Base-by-base conservation (phyloP, 257 asterid species). In the Gentiana dahurica region DNA sequence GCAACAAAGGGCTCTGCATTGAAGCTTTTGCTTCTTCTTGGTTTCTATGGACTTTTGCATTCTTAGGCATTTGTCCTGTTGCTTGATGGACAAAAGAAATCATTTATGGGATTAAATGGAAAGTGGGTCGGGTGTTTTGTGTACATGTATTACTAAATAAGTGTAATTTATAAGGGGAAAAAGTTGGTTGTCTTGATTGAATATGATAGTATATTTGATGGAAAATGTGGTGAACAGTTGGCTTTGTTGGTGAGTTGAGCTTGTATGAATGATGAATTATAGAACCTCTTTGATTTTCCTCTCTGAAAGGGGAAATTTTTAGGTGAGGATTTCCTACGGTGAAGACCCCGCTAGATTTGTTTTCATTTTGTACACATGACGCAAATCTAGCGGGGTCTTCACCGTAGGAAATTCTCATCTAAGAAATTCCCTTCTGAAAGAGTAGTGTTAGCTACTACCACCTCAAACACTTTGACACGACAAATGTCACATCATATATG, bases 1-100 rank as follows among this genome's bases (percentile, higher is more conserved):
- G 61, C 85, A 74, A 68, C 94, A 87, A 59, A 89, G 53, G 34
- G 87, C n/a, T n/a, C n/a, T n/a, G n/a, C n/a, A n/a, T 45, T 59
- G 81, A 51, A 58, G 77, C 73, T 75, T 74, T n/a, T n/a, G n/a
- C 41, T 75, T 84, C 70, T 41, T 79, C 81, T 74, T 72, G 54
- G 46, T 60, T 39, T 64, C 71, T 65, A 55, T 73, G 54, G 61
- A 62, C 65, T 68, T 69, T 58, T 66, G 81, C 93, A 76, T 80
- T 62, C 57, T 76, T 68, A 37, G 64, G 75, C 68, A 59, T 55
- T 61, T 66, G 65, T 59, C 60, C 49, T 49, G 67, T 13, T 56
- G 57, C 61, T 52, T 73, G 66, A 75, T 58, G 70, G 57, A n/a
- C n/a, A 59, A 63, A 54, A 56, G 54, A 66, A 64, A 66, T 67